Percentiles rank a stretch among this genome's conserved stretches.
Conservation (phyloP, 768 basidiomycete species). For the Suillus fuscotomentosus region DNA sequence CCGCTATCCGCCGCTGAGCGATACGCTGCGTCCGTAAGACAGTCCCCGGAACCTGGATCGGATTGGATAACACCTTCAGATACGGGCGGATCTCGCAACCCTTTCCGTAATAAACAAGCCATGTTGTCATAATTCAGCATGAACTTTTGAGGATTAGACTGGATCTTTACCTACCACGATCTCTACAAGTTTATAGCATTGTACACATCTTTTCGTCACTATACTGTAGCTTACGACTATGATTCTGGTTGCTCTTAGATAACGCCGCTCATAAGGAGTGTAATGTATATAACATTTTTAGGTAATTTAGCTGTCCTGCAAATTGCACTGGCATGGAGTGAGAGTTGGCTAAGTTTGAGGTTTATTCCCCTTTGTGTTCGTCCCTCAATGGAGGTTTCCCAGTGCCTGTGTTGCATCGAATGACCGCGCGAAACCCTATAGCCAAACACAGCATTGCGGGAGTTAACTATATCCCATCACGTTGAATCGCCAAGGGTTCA, state of each 20-base stretch:
- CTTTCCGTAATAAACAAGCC: slow-evolving; percentile 47
- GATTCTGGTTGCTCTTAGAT: slow-evolving; percentile 14
- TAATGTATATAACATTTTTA: slow-evolving; percentile 28
- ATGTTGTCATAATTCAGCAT: slow-evolving; percentile 17
- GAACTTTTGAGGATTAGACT: slow-evolving; percentile 25
- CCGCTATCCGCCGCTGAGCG: slow-evolving; percentile 56
- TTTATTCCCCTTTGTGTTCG: background rate
- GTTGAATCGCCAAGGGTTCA: slow-evolving; percentile 3
- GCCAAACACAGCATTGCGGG: slow-evolving; percentile 3
- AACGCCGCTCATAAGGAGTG: slow-evolving; percentile 13
- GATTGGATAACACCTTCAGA: slow-evolving; percentile 41
- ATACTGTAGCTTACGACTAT: slow-evolving; percentile 7
- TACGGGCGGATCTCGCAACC: slow-evolving; percentile 52
- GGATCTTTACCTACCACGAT: slow-evolving; percentile 10
- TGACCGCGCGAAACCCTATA: slow-evolving; percentile 25
- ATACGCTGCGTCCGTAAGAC: slow-evolving; percentile 51
- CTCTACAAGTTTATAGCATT: slow-evolving; percentile 10
- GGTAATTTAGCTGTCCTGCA: background rate
- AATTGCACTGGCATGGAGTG: background rate
- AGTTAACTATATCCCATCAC: slow-evolving; percentile 12
- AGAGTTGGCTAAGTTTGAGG: background rate
- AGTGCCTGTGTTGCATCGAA: slow-evolving; percentile 16
- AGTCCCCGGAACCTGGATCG: slow-evolving; percentile 30
- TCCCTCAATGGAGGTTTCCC: slow-evolving; percentile 5
- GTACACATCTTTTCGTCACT: slow-evolving; percentile 14